phyloP scores from a whole-genome alignment of 805 yeast genomes.

The Pichia kluyveri region DNA sequence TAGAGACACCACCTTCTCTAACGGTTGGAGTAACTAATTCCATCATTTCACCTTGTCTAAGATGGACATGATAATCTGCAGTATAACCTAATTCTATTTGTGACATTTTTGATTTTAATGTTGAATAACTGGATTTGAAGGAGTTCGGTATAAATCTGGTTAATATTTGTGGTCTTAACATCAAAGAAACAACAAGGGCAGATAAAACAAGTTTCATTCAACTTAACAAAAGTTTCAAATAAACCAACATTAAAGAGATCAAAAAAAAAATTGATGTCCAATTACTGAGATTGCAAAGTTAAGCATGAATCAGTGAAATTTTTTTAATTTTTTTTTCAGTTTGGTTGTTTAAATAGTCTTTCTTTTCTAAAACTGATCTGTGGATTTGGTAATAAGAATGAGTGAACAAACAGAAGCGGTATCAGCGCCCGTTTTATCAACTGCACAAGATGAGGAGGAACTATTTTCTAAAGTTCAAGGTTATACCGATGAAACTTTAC shows the following conservation, averaged over 20 bases:
- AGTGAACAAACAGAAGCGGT: conserved; percentile 2
- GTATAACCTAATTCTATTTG: conserved; percentile 54
- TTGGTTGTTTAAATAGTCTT: no score
- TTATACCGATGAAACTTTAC: conserved; percentile 18
- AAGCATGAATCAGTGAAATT: conserved; percentile 2
- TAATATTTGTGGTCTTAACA: background rate
- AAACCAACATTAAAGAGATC: background rate
- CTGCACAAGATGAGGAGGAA: conserved; percentile 61
- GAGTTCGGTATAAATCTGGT: background rate
- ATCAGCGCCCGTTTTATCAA: conserved; percentile 56
- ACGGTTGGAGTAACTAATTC: conserved; percentile 85
- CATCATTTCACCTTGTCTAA: conserved; percentile 92
- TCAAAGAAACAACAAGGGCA: background rate
- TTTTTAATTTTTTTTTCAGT: background rate
- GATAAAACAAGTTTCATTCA: background rate
- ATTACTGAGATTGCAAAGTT: background rate
- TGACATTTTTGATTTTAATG: background rate
- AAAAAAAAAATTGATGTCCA: background rate
- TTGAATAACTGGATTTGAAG: background rate
- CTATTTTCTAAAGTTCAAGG: conserved; percentile 30
- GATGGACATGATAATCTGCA: conserved; percentile 93
- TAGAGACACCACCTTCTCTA: conserved; percentile 80
- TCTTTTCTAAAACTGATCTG: no score
- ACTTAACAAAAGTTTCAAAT: no score
- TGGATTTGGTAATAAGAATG: background rate